Base-by-base conservation (phyloP, 352 stramenopile genomes). In the Phytophthora macrochlamydospora region DNA sequence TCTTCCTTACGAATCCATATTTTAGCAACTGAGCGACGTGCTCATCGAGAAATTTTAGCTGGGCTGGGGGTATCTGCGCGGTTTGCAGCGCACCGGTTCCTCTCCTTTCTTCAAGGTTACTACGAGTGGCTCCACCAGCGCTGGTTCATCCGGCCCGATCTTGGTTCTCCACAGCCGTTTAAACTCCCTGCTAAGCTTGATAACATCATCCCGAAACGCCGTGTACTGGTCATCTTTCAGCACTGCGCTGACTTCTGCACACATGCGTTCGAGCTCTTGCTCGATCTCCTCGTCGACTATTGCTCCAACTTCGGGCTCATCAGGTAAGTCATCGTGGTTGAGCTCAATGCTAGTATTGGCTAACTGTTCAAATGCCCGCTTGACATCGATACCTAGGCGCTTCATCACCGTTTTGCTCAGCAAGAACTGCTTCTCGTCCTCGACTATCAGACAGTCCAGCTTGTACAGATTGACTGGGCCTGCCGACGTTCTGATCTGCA, bases 321-420 rank as follows among this genome's bases (percentile, higher is more conserved):
- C 48, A 38, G 57, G 57, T 6, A 52, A 29, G 12, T 57, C 57
- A 43, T 53, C 57, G 6, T 53, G n/a, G 8, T 62, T 53, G 0
- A 62, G 9, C 4, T 63, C 18, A 24, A 24, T 24, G 18, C 18
- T 24, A 24, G 18, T 24, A 24, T 24, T 24, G 18, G 18, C 18
- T 29, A 33, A 63, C 55, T 64, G 48, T 31, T 58, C 48, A 29
- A 69, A 55, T 28, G 52, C 40, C 2, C 53, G 31, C n/a, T 69
- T 56, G 11, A 64, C 51, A 55, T 69, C 62, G 32, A 69, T 69
- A 18, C 49, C 54, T 5, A 64, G 38, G 5, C 35, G 33, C 31
- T 59, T 64, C 40, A 64, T 51, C 11, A 61, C 52, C 11, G 28
- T 51, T 24, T 42, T 53, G 2, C 38, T 33, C 37, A 52, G 45